These are phyloP conservation scores for Pythium brassicae DNA, from an alignment of 352 stramenopile genomes.

Conservation along the genomic window DNA sequence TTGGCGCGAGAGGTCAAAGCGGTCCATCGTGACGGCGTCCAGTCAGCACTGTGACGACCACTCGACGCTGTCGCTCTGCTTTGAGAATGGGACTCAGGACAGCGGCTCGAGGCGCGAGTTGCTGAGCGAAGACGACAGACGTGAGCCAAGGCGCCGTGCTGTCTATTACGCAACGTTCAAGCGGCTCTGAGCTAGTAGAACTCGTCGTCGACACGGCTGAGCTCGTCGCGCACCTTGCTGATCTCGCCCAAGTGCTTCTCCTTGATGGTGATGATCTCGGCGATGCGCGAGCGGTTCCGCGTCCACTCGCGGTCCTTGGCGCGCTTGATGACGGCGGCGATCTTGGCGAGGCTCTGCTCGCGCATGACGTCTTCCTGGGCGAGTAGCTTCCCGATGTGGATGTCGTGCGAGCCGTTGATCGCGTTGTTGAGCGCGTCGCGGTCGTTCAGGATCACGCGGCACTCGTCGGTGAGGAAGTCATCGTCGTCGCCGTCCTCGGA, in stretches of 20 bases:
- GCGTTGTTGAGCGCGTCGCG: conserved; percentile 81
- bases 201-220: conserved; percentile 74
- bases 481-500: conserved; percentile 77
- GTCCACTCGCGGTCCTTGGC: conserved; percentile 67
- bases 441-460: conserved; percentile 75
- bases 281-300: conserved; percentile 67
- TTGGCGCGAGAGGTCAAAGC: conserved; percentile 52
- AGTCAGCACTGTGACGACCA: background rate
- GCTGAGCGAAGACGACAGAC: too few relatives aligned
- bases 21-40: conserved; percentile 17
- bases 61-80: background rate
- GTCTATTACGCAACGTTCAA: too few relatives aligned
- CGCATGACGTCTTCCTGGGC: conserved; percentile 83
- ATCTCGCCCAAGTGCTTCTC: conserved; percentile 68
- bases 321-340: conserved; percentile 54
- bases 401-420: conserved; percentile 90
- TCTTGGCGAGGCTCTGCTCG: conserved; percentile 72
- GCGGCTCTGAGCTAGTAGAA: conserved; percentile 60
- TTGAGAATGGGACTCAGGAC: too few relatives aligned
- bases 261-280: conserved; percentile 71
- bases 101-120: too few relatives aligned
- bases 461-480: conserved; percentile 76
- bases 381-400: conserved; percentile 88
- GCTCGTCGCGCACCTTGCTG: conserved; percentile 58
- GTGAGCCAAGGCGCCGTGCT: too few relatives aligned